Conservation (phyloP, 1,284 basidiomycete genomes). For the Ustilago xerochloae region DNA sequence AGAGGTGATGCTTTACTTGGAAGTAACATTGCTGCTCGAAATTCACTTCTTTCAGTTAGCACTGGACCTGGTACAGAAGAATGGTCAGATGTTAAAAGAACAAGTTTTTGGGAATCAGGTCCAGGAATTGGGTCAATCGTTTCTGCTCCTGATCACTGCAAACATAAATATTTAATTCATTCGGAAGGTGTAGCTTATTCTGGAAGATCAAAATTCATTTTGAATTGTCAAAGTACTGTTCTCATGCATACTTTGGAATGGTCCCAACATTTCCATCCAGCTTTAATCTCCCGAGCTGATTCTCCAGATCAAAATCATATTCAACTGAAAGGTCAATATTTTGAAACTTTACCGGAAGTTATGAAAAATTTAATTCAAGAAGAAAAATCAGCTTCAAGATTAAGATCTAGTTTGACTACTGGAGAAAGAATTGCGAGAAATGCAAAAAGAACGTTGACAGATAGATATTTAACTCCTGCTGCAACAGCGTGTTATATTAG, state of each 20-base stretch:
- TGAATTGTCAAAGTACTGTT: slow-evolving; percentile 40
- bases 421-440: slow-evolving; percentile 20
- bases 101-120: slow-evolving; percentile 46
- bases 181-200: slow-evolving; percentile 56
- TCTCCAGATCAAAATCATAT: slow-evolving; percentile 31
- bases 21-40: slow-evolving; percentile 20
- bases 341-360: slow-evolving; percentile 19
- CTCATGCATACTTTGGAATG: slow-evolving; percentile 49
- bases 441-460: slow-evolving; percentile 39
- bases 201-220: slow-evolving; percentile 50
- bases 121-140: slow-evolving; percentile 29
- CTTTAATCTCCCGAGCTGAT: slow-evolving; percentile 17
- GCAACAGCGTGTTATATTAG: slow-evolving; percentile 48
- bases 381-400: neutral
- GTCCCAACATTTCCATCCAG: slow-evolving; percentile 59
- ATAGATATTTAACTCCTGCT: slow-evolving; percentile 50
- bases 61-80: slow-evolving; percentile 17
- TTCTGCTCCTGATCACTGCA: slow-evolving; percentile 39
- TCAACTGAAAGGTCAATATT: slow-evolving; percentile 10
- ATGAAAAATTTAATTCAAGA: slow-evolving; percentile 14
- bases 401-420: neutral
- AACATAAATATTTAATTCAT: slow-evolving; percentile 54
- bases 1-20: slow-evolving; percentile 29
- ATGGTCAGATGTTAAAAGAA: slow-evolving; percentile 51
- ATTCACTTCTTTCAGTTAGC: slow-evolving; percentile 22